Evolutionary conservation across 139 green algal species (phyloP), one percentile per base, ranked within the genome.

Genomic region (Microglena sp.): DNA sequence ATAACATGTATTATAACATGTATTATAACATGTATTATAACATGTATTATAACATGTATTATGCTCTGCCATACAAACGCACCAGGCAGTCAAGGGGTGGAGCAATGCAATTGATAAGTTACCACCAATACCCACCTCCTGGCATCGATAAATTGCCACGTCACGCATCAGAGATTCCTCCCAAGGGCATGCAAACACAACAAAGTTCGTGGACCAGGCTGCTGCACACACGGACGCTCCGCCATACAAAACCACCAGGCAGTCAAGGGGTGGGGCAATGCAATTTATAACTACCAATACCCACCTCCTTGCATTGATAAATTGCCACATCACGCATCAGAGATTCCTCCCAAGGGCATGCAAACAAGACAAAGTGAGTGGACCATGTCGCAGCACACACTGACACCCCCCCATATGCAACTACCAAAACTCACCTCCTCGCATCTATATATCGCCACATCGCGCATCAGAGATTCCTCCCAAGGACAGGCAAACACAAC

Each of bases 181-280:
- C 74, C 74, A 80, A n/a, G 74, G 74, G 26, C 68, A 45, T 0
- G 64, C 7, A 56, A 80, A 76, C 32, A 80, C 74, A 8, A 76
- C 68, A 1, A 79, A 36, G 43, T 72, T 58, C 6, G 58, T 64
- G 21, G 43, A 30, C 73, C 73, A 79, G 2, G 45, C 73, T 1
- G 36, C 67, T 0, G 73, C 73, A 22, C 45, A 45, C 45, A 79
- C 18, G 11, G 62, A n/a, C n/a, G n/a, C n/a, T n/a, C n/a, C n/a
- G n/a, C n/a, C n/a, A n/a, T n/a, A n/a, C n/a, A n/a, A n/a, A n/a
- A n/a, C n/a, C n/a, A n/a, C n/a, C n/a, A n/a, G n/a, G n/a, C n/a
- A n/a, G n/a, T n/a, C n/a, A n/a, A n/a, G n/a, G n/a, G n/a, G n/a
- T n/a, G n/a, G n/a, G n/a, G n/a, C n/a, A n/a, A n/a, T n/a, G n/a